A percentile compares a stretch with the other conserved stretches of the same genome.
These are phyloP conservation scores for Chloropicon primus DNA, from an alignment of 139 green algal genomes.

Conservation along the genomic window DNA sequence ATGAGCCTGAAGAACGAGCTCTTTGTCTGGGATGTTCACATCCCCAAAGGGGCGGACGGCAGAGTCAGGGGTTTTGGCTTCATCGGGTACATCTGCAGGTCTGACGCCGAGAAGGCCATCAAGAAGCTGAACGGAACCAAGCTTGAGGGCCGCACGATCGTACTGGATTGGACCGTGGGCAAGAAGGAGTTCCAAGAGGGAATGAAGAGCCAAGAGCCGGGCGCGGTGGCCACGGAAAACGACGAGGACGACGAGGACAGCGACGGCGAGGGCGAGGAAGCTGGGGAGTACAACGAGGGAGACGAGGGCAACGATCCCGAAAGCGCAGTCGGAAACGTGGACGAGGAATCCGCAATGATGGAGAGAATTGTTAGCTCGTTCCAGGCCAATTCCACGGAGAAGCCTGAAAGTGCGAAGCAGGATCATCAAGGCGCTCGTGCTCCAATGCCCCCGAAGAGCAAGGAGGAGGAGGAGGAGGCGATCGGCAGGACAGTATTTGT, in stretches of 20 bases:
- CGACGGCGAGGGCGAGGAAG: not conserved
- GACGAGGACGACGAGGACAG: not conserved
- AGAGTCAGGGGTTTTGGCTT: constrained; percentile 75
- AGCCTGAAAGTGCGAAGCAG: not conserved
- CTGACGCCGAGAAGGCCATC: constrained; percentile 62
- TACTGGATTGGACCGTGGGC: not conserved
- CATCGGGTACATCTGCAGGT: constrained; percentile 53
- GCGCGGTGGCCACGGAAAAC: not conserved
- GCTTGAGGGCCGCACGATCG: not conserved
- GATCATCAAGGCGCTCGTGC: too few species aligned
- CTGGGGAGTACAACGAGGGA: too few species aligned
- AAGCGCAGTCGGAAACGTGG: not conserved
- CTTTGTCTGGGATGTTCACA: constrained; percentile 22
- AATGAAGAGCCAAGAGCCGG: not conserved
- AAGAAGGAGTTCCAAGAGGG: not conserved
- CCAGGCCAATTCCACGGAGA: not conserved
- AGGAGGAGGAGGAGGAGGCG: not conserved
- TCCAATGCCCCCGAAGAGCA: not conserved
- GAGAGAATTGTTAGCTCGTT: not conserved
- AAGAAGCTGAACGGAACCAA: constrained; percentile 45
- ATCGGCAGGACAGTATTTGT: not conserved
- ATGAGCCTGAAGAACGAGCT: not conserved
- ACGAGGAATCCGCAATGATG: not conserved
- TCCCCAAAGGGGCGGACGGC: constrained; percentile 16
- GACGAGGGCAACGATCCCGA: too few species aligned